These are phyloP conservation scores for Rhodotorula glutinis DNA, from an alignment of 1,284 basidiomycete genomes.

Conservation along the genomic window DNA sequence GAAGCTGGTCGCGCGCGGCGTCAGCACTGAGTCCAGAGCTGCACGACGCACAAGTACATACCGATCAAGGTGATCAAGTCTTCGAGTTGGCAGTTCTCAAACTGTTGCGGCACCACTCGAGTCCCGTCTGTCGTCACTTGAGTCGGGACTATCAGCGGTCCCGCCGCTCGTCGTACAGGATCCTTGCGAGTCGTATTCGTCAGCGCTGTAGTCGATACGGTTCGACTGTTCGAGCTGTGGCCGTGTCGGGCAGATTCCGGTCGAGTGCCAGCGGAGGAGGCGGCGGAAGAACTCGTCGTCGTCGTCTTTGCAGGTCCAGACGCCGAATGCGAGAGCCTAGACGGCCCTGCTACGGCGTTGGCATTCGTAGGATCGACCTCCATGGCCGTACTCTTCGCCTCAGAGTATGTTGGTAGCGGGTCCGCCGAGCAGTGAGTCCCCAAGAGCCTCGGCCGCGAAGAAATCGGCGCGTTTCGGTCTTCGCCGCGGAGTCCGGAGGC, in stretches of 20 bases:
- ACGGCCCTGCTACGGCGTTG: conserved; percentile 27
- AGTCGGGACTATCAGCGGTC: conserved; percentile 29
- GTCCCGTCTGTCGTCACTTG: conserved; percentile 30
- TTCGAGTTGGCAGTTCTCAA: conserved; percentile 59
- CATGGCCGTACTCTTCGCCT: background rate
- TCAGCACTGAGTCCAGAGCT: conserved; percentile 4
- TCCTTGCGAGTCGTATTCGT: background rate
- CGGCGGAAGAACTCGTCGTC: background rate
- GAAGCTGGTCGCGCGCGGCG: conserved; percentile 59
- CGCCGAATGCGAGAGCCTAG: background rate
- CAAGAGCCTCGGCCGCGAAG: no score
- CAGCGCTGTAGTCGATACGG: background rate
- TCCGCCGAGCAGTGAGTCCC: no score
- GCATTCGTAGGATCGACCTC: conserved; percentile 30
- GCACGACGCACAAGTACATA: no score
- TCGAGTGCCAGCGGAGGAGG: background rate
- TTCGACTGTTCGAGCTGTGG: no score
- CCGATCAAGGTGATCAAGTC: conserved; percentile 80
- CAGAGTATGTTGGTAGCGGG: no score
- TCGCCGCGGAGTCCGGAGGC: no score
- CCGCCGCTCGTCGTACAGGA: conserved; percentile 12
- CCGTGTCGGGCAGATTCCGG: background rate
- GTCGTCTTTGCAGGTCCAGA: background rate
- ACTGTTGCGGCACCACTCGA: conserved; percentile 34
- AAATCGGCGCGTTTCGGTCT: no score